phyloP scores from a whole-genome alignment of 2,329 filamentous ascomycete species.

The Pyrenochaeta sp. region DNA sequence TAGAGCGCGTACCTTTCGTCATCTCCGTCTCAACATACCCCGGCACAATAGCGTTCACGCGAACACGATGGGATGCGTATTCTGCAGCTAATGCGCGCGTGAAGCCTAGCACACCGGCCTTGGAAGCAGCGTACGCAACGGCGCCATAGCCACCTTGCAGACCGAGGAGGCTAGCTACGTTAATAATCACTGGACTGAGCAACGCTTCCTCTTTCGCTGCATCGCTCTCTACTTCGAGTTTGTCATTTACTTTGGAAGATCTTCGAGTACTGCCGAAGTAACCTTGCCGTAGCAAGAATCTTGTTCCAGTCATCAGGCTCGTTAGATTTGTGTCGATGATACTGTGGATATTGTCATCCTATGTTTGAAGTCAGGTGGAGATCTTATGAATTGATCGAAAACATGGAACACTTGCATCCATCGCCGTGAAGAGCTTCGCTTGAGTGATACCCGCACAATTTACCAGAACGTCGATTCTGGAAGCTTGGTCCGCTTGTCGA shows the following conservation, averaged over 20 bases:
- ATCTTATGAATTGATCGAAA: neutral
- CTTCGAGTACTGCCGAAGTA: constrained; percentile 42
- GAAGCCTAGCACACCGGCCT: constrained; percentile 78
- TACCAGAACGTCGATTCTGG: constrained; percentile 65
- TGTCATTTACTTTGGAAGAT: constrained; percentile 30
- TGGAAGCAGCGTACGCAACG: constrained; percentile 78
- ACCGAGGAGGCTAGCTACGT: constrained; percentile 80
- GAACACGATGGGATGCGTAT: constrained; percentile 67
- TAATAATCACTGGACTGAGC: constrained; percentile 70
- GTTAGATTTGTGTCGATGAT: constrained; percentile 76
- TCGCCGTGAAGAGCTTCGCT: constrained; percentile 68
- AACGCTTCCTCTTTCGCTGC: neutral
- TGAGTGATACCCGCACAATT: constrained; percentile 82
- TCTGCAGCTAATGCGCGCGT: constrained; percentile 73
- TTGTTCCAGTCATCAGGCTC: constrained; percentile 70
- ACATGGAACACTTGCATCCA: constrained; percentile 25
- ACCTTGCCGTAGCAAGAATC: constrained; percentile 55
- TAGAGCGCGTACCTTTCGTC: constrained; percentile 67
- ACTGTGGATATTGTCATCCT: constrained; percentile 59
- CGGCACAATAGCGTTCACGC: constrained; percentile 82
- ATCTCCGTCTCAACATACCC: constrained; percentile 86
- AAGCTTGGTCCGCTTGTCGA: constrained; percentile 5
- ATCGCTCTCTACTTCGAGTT: constrained; percentile 1
- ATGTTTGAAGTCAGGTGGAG: neutral
- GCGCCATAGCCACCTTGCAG: constrained; percentile 73